Conservation (phyloP, 768 basidiomycete genomes). For the Leccinum olivaceopallidum region DNA sequence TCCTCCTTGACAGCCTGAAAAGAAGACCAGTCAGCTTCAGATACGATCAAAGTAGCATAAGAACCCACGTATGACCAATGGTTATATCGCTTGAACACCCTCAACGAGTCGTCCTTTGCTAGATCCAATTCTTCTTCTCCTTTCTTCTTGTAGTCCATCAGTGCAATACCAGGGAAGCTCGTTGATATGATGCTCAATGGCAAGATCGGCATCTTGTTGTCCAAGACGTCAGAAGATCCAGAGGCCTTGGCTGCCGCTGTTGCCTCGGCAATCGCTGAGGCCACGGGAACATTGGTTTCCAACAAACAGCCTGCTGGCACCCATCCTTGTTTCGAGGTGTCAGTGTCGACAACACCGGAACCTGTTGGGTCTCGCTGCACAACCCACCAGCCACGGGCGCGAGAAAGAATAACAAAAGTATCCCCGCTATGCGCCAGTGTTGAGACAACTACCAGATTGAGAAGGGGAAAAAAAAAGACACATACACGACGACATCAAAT, state of each 20-base stretch:
- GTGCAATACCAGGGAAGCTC: conserved; percentile 92
- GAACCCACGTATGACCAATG: conserved; percentile 89
- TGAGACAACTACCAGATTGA: conserved; percentile 1
- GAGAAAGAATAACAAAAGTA: conserved; percentile 89
- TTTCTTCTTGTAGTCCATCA: conserved; percentile 96
- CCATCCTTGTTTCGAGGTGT: conserved; percentile 88
- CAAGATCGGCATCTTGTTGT: conserved; percentile 74
- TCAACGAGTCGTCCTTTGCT: conserved; percentile 81
- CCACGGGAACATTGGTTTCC: conserved; percentile 90
- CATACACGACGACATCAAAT: conserved; percentile 95
- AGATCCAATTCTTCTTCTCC: conserved; percentile 92
- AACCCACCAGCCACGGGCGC: conserved; percentile 99
- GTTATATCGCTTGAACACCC: conserved; percentile 97
- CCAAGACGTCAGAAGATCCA: conserved; percentile 40
- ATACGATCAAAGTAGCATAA: conserved; percentile 4
- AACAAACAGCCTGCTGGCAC: conserved; percentile 96
- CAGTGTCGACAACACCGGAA: conserved; percentile 73
- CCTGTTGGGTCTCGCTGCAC: conserved; percentile 94
- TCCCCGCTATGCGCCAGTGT: conserved; percentile 60
- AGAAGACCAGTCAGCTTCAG: not conserved
- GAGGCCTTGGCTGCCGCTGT: conserved; percentile 58
- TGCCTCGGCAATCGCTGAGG: conserved; percentile 82
- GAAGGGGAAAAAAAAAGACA: conserved; percentile 18
- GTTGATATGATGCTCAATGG: conserved; percentile 94
- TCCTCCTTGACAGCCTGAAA: conserved; percentile 88